Conservation (phyloP, 768 basidiomycete genomes). For the Calocybe indica region DNA sequence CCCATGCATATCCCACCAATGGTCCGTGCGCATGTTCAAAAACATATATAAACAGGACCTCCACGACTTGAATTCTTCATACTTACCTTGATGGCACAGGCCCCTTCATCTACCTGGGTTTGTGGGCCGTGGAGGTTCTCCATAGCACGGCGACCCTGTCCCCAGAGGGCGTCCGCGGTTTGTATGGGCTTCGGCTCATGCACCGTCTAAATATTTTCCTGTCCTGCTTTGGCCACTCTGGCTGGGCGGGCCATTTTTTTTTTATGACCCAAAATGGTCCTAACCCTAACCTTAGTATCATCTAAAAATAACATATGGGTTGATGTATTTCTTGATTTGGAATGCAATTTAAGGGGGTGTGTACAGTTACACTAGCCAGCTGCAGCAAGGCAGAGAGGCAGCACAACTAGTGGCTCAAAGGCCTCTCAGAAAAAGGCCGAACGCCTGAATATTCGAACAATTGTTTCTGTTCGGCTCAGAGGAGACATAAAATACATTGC, state of each 20-base stretch:
- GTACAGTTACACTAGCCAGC: too few relatives aligned
- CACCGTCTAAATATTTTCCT: conserved; percentile 28
- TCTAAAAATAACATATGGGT: neutral
- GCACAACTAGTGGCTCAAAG: too few relatives aligned
- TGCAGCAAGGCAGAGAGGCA: too few relatives aligned
- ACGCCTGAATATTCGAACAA: too few relatives aligned
- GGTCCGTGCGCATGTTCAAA: neutral
- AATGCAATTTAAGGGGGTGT: too few relatives aligned
- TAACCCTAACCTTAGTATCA: conserved; percentile 2
- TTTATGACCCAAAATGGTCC: neutral
- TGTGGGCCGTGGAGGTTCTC: conserved; percentile 50
- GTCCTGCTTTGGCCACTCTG: conserved; percentile 10
- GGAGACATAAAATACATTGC: too few relatives aligned
- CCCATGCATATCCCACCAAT: neutral
- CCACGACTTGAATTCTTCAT: conserved; percentile 29
- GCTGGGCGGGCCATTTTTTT: conserved; percentile 7
- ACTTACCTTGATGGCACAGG: conserved; percentile 64
- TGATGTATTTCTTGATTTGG: neutral
- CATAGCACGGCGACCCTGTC: conserved; percentile 75
- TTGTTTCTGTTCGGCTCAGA: too few relatives aligned
- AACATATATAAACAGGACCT: conserved; percentile 1
- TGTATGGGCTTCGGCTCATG: conserved; percentile 61
- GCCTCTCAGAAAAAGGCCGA: too few relatives aligned
- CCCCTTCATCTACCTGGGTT: conserved; percentile 48
- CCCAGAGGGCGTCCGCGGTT: conserved; percentile 47